These are phyloP conservation scores for Hanseniaspora hatyaiensis DNA, from an alignment of 805 yeast species.

Conservation along the genomic window DNA sequence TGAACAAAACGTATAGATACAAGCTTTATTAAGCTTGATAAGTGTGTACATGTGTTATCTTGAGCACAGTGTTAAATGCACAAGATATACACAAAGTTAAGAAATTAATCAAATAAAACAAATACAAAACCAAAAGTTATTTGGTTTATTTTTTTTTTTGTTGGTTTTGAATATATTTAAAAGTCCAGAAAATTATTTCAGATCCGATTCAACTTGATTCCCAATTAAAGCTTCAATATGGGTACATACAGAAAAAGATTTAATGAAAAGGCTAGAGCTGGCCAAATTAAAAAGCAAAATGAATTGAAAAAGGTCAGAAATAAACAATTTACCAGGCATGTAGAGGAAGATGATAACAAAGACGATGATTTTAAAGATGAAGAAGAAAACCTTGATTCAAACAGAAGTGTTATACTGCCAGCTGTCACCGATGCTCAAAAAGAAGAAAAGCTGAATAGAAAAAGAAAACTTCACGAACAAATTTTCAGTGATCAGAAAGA, in stretches of 20 bases:
- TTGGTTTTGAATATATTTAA: not conserved
- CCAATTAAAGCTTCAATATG: constrained; percentile 38
- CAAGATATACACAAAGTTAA: no score
- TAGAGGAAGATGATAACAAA: constrained; percentile 30
- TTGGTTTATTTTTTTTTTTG: no score
- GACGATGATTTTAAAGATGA: constrained; percentile 19
- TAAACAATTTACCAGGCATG: constrained; percentile 51
- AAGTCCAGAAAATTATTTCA: not conserved
- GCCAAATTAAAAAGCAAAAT: constrained; percentile 70
- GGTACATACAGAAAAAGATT: constrained; percentile 71
- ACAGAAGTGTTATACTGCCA: constrained; percentile 52
- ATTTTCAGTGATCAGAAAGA: constrained; percentile 47
- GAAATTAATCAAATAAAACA: no score
- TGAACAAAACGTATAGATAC: no score
- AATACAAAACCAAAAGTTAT: no score
- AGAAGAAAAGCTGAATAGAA: constrained; percentile 52
- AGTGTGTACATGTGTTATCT: no score
- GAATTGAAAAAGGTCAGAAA: constrained; percentile 56
- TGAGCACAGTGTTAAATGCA: no score
- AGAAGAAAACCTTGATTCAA: constrained; percentile 35
- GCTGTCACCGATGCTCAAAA: constrained; percentile 33
- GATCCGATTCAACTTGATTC: not conserved
- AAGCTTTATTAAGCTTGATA: no score
- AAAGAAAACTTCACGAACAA: constrained; percentile 47
- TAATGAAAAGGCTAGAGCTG: constrained; percentile 77